Evolutionary conservation across 305 asterid species (phyloP), one percentile per base, ranked within the genome.

Genomic region (Nicotiana rustica): DNA sequence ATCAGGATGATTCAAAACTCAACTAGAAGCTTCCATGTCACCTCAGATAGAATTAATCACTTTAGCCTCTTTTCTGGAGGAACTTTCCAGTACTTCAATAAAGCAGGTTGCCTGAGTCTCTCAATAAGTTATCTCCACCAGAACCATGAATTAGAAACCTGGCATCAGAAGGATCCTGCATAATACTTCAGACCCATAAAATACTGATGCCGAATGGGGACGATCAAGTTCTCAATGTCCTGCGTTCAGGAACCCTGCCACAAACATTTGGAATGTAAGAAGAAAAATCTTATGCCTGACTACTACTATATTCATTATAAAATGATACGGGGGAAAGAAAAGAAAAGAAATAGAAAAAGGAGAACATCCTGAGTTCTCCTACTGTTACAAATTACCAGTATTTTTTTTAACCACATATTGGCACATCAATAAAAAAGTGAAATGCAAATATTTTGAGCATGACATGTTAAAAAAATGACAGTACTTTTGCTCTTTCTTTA

Each of bases 1-100:
- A 86, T 67, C 82, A 89, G 78, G 78, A 85, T 66, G 71, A 67
- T 61, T 2, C 29, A 80, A 21, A 36, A 14, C 47, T 55, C 78
- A 80, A 44, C 7, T 5, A 60, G 62, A 77, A 60, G 52, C 64
- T 67, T 52, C 60, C 77, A 55, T 31, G n/a, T 14, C 60, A 44
- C 14, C 56, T 19, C 19, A 25, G 15, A 78, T 60, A 19, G 57
- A 59, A 66, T 9, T 75, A 29, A 52, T 52, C 80, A 52, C 29
- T 52, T 52, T 4, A 75, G 80, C 80, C 52, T 75, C 65, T 33
- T 15, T 47, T 38, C 80, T 75, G 19, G 8, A 29, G 0, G 15
- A 29, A 52, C 65, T 75, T 52, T 25, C 55, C 65, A n/a, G 7
- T 59, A 59, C 65, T n/a, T 59, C 7, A 19, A 75, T 1, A 52